Conservation (phyloP, 768 basidiomycete genomes). For the Amanita thiersii region DNA sequence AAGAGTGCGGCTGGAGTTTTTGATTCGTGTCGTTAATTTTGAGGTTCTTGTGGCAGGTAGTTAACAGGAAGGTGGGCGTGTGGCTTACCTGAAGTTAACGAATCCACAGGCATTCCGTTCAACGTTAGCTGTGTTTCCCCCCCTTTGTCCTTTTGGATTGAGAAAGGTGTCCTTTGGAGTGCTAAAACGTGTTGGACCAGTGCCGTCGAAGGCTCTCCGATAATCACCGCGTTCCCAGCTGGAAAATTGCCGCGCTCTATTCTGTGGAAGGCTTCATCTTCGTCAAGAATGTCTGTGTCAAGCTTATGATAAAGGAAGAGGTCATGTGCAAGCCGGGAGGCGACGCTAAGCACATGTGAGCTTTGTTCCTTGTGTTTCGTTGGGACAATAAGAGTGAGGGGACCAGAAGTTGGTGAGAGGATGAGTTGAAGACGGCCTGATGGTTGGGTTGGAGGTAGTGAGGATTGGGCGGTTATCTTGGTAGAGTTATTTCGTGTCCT, state of each 20-base stretch:
- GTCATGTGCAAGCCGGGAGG: slow-evolving; percentile 60
- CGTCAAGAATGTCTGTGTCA: slow-evolving; percentile 52
- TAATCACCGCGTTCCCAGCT: slow-evolving; percentile 48
- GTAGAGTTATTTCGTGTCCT: slow-evolving; percentile 3
- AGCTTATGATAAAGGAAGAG: slow-evolving; percentile 62
- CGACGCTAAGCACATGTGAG: slow-evolving; percentile 39
- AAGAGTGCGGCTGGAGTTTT: slow-evolving; percentile 44
- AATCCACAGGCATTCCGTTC: slow-evolving; percentile 16
- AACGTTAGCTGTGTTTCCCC: not conserved
- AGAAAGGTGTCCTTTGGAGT: slow-evolving; percentile 19
- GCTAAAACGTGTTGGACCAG: slow-evolving; percentile 26
- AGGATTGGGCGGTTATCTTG: slow-evolving; percentile 4
- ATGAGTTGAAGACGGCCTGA: slow-evolving; percentile 62
- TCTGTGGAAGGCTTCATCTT: slow-evolving; percentile 24
- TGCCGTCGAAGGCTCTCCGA: slow-evolving; percentile 34
- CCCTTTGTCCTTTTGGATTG: slow-evolving; percentile 15
- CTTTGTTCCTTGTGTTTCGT: slow-evolving; percentile 24
- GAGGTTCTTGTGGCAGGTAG: not conserved
- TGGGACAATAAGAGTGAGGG: slow-evolving; percentile 49
- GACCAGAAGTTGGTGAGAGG: slow-evolving; percentile 41
- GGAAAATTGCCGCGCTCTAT: slow-evolving; percentile 17
- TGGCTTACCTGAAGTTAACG: slow-evolving; percentile 18
- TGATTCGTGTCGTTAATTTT: slow-evolving; percentile 10
- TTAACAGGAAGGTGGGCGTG: slow-evolving; percentile 25
- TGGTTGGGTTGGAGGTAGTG: slow-evolving; percentile 13